These are phyloP conservation scores for Aspergillus glaucus DNA, from an alignment of 2,329 filamentous ascomycete species.

Conservation along the genomic window DNA sequence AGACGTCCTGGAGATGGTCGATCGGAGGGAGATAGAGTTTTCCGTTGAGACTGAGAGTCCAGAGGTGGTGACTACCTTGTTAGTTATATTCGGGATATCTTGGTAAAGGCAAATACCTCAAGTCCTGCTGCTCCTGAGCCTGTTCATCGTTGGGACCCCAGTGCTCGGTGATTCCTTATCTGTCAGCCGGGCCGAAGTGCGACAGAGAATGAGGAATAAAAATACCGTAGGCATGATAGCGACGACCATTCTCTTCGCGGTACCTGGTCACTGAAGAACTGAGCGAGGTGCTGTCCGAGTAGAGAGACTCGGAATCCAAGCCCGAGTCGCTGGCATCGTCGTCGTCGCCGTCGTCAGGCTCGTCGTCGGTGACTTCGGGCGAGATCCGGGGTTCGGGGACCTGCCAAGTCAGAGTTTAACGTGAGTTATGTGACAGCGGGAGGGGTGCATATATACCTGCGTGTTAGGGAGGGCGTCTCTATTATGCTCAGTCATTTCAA, in stretches of 20 bases:
- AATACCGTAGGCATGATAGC: not conserved
- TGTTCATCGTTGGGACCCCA: not conserved
- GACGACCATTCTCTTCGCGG: not conserved
- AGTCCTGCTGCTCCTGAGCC: not conserved
- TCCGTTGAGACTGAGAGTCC: not conserved
- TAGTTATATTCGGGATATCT: too few species aligned
- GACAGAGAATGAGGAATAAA: not conserved
- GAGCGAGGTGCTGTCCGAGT: not conserved
- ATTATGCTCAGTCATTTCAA: not conserved
- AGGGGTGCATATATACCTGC: not conserved
- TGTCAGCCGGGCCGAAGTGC: not conserved
- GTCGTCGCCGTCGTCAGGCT: not conserved
- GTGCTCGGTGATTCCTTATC: not conserved
- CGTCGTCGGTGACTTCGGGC: not conserved
- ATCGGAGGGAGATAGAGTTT: not conserved
- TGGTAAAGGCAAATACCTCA: not conserved
- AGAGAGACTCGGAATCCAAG: not conserved
- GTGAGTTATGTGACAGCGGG: not conserved
- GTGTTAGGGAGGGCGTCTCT: not conserved
- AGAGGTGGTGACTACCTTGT: not conserved
- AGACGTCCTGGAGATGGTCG: constrained; percentile 6
- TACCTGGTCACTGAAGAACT: not conserved
- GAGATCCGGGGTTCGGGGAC: not conserved
- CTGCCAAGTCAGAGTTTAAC: not conserved
- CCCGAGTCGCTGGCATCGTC: not conserved